Conservation (phyloP, 352 stramenopile genomes). For the Globisporangium megalacanthum region DNA sequence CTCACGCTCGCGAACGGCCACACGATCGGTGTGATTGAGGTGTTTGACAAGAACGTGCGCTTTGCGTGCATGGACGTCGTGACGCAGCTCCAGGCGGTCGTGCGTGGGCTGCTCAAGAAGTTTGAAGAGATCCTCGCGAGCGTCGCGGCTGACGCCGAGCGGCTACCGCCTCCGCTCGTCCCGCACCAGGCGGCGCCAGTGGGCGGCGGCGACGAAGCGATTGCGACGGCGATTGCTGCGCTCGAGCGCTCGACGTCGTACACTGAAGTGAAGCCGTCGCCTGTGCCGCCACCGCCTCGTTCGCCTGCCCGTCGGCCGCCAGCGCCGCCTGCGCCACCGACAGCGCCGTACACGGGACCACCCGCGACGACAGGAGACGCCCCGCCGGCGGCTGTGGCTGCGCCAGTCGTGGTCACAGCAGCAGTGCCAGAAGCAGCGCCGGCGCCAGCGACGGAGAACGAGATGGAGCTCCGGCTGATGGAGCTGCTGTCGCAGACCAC, state of each 20-base stretch:
- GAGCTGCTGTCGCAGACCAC: slow-evolving; percentile 77
- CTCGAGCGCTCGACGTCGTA: slow-evolving; percentile 22
- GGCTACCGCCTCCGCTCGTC: background rate
- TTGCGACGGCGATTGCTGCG: slow-evolving; percentile 14
- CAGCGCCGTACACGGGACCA: background rate
- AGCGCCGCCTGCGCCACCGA: slow-evolving; percentile 12
- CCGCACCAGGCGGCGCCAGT: background rate
- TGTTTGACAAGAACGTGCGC: slow-evolving; percentile 50
- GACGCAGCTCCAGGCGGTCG: slow-evolving; percentile 62
- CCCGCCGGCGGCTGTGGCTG: background rate
- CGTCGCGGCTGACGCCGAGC: slow-evolving; percentile 10
- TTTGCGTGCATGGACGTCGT: slow-evolving; percentile 60
- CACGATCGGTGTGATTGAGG: slow-evolving; percentile 64
- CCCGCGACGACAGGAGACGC: background rate
- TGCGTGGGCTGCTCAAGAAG: slow-evolving; percentile 66
- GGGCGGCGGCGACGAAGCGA: slow-evolving; percentile 8
- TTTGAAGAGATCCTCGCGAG: slow-evolving; percentile 64
- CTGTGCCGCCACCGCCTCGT: background rate
- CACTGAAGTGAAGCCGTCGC: slow-evolving; percentile 15
- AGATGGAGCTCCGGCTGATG: slow-evolving; percentile 76
- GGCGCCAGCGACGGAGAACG: slow-evolving; percentile 26
- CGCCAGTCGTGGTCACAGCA: background rate
- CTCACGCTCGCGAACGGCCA: slow-evolving; percentile 63
- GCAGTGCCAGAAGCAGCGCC: background rate
- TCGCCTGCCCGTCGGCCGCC: slow-evolving; percentile 12